A percentile compares a stretch with the other conserved stretches of the same genome.
These are phyloP conservation scores for Pleoardoris graminearum DNA, from an alignment of 2,329 filamentous ascomycete species.

Conservation along the genomic window DNA sequence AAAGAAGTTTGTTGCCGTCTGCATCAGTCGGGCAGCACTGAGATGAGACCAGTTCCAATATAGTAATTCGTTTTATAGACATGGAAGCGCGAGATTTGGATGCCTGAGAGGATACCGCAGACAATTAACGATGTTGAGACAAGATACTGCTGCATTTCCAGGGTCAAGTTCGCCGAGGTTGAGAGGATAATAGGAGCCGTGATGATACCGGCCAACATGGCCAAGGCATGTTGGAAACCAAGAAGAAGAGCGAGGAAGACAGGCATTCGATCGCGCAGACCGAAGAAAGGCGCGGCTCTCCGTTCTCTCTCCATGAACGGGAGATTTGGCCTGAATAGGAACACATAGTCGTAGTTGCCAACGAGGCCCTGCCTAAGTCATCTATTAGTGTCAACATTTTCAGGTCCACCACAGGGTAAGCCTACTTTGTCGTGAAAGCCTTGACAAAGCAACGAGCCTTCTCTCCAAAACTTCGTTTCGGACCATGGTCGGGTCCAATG, in stretches of 20 bases:
- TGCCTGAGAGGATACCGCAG: conserved; percentile 71
- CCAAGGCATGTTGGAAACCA: conserved; percentile 77
- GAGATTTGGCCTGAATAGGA: conserved; percentile 79
- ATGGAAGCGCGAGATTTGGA: conserved; percentile 79
- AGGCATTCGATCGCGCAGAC: conserved; percentile 78
- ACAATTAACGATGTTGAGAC: conserved; percentile 80
- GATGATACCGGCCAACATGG: conserved; percentile 71
- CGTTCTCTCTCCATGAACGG: conserved; percentile 74
- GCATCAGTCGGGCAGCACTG: conserved; percentile 65
- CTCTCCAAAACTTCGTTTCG: conserved; percentile 48
- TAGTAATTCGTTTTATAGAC: conserved; percentile 70
- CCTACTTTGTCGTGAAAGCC: conserved; percentile 56
- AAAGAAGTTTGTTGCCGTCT: conserved; percentile 69
- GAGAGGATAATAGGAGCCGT: conserved; percentile 76
- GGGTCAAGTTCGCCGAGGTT: conserved; percentile 65
- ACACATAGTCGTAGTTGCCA: conserved; percentile 87
- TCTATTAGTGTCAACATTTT: conserved; percentile 14
- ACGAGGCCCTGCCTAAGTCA: conserved; percentile 68
- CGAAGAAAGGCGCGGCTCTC: conserved; percentile 75
- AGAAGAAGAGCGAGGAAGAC: conserved; percentile 73
- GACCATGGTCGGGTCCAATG: conserved; percentile 49
- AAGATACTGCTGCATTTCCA: conserved; percentile 70
- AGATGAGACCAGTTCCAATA: conserved; percentile 72
- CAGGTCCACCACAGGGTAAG: neutral
- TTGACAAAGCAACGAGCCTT: conserved; percentile 47